A percentile compares a stretch with the other conserved stretches of the same genome.
Evolutionary conservation across 2,329 filamentous ascomycete genomes (phyloP).

Genomic region (Stemphylium vesicarium): DNA sequence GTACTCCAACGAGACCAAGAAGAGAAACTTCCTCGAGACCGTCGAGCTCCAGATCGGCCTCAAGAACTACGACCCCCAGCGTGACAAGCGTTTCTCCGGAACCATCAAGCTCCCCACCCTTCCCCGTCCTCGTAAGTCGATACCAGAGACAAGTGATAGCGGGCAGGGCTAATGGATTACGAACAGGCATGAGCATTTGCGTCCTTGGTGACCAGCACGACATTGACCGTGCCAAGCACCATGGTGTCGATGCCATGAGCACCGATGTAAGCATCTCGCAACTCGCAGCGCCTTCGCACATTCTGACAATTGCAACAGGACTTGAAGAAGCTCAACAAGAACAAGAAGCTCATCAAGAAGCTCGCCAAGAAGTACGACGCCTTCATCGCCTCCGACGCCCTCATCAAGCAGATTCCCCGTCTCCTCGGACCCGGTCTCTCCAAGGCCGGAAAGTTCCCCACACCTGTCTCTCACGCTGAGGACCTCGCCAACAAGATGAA

Average conservation of each 20-base stretch:
- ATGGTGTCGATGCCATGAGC: slow-evolving; percentile 97
- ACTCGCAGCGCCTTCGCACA: neutral
- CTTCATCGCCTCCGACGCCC: slow-evolving; percentile 93
- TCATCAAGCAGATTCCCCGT: slow-evolving; percentile 99
- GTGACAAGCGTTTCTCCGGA: slow-evolving; percentile 99
- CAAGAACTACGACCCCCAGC: slow-evolving; percentile 76
- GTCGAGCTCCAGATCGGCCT: slow-evolving; percentile 70
- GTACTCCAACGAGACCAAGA: slow-evolving; percentile 95
- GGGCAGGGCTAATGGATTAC: slow-evolving; percentile 12
- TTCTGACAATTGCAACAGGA: slow-evolving; percentile 55
- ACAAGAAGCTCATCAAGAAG: slow-evolving; percentile 99
- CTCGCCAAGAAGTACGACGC: slow-evolving; percentile 99
- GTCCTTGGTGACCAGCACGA: slow-evolving; percentile 95
- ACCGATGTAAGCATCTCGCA: slow-evolving; percentile 62
- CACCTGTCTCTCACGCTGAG: slow-evolving; percentile 94
- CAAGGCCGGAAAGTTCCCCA: slow-evolving; percentile 98
- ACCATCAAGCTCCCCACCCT: slow-evolving; percentile 94
- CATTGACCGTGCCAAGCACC: slow-evolving; percentile 99
- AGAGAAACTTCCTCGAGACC: slow-evolving; percentile 96
- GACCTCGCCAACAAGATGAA: slow-evolving; percentile 94
- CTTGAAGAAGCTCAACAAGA: slow-evolving; percentile 99
- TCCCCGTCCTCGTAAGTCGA: slow-evolving; percentile 67
- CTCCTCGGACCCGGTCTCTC: slow-evolving; percentile 75
- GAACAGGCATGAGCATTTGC: slow-evolving; percentile 55
- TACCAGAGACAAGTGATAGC: neutral